Evolutionary conservation across 2,329 filamentous ascomycete genomes (phyloP).

Genomic region (Trichoderma cornu-damae): DNA sequence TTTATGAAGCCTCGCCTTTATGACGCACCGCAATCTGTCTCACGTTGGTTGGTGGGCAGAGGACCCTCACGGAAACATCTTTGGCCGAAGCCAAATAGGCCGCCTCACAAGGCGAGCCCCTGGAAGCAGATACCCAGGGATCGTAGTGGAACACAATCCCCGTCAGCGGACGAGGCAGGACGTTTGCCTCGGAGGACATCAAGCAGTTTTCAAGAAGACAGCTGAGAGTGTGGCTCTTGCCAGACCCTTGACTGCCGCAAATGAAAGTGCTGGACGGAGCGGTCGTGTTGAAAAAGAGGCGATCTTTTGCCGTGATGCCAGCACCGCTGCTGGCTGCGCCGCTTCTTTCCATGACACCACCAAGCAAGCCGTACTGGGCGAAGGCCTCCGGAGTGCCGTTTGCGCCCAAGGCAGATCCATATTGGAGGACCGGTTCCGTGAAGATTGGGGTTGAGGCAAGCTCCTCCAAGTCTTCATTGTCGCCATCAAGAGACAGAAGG

Average conservation of each 20-base stretch:
- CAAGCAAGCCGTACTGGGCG: slow-evolving; percentile 24
- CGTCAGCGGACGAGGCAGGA: slow-evolving; percentile 48
- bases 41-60: slow-evolving; percentile 52
- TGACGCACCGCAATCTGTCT: slow-evolving; percentile 34
- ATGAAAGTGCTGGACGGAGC: slow-evolving; percentile 57
- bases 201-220: slow-evolving; percentile 55
- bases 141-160: slow-evolving; percentile 64
- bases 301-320: slow-evolving; percentile 17
- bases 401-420: not conserved
- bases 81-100: slow-evolving; percentile 47
- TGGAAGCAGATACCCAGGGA: slow-evolving; percentile 44
- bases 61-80: slow-evolving; percentile 44
- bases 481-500: not conserved
- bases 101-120: slow-evolving; percentile 53
- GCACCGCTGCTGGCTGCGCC: no score
- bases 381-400: not conserved
- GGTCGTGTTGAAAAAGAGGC: slow-evolving; percentile 44
- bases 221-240: slow-evolving; percentile 58
- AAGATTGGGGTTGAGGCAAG: slow-evolving; percentile 21
- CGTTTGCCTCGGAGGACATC: slow-evolving; percentile 39
- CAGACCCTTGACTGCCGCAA: slow-evolving; percentile 59
- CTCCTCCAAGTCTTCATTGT: slow-evolving; percentile 8
- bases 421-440: slow-evolving; percentile 18
- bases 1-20: not conserved
- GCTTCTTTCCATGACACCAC: not conserved